Base-by-base conservation (phyloP, 1,139 yeast genomes). In the Debaryomycetaceae sp. region DNA sequence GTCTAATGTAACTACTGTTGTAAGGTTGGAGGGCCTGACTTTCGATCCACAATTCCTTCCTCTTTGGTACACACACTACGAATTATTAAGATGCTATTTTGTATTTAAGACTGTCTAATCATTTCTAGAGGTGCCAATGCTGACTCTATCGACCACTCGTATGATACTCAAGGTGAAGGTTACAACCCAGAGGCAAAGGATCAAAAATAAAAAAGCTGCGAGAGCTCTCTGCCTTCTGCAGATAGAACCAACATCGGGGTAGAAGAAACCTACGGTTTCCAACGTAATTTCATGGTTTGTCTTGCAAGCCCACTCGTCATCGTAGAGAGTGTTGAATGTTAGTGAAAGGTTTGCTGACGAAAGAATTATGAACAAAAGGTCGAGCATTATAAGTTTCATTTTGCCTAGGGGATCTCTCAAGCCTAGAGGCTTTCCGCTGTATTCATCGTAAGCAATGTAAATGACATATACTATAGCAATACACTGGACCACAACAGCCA, bases 371-470 rank as follows among this genome's bases (percentile, higher is more conserved):
- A 92, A 88, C 30, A 91, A 65, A 37, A 91, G 68, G 56, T 92
- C 98, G 48, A 88, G 69, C 74, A 89, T 70, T 41, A 79, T 73
- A 43, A 89, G 74, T 53, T 88, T 74, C 73, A 91, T 78, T 56
- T 91, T 91, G 19, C 85, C 89, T 49, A 79, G 69, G 0, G 96
- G 95, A 47, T 87, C 81, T 48, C 98, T 75, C 37, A 91, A 70
- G 0, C 97, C 98, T 39, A 92, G 63, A 0, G 98, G 98, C 57
- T 87, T 85, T 16, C 97, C 95, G 17, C 83, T 76, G 60, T 87
- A 91, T 60, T 92, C 98, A 61, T 92, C 98, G 52, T 81, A 83
- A 2, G 96, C 81, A 58, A 91, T 87, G 61, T 87, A 89, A 8
- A 81, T 66, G 43, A 89, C 74, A 56, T 92, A 92, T 0, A 79